These are phyloP conservation scores for Wickerhamomyces sp. DNA, from an alignment of 1,139 yeast species.

Conservation along the genomic window DNA sequence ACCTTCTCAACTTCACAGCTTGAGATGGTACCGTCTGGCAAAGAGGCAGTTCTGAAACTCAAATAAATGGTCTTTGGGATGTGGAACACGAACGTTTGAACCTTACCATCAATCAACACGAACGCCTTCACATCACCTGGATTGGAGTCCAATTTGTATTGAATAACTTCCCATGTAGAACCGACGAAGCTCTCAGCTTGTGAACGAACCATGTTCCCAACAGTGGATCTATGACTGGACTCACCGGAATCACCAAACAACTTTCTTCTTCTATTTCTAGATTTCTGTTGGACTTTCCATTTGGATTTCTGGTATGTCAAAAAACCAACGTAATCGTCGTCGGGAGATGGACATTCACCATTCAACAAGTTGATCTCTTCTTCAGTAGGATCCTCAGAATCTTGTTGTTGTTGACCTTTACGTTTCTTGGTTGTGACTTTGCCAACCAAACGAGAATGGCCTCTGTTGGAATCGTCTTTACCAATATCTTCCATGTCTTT, in stretches of 20 bases:
- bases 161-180: constrained; percentile 80
- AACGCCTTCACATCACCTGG: constrained; percentile 78
- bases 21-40: constrained; percentile 42
- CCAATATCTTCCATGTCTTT: constrained; percentile 83
- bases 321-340: constrained; percentile 72
- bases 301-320: constrained; percentile 74
- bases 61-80: constrained; percentile 73
- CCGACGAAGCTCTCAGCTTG: constrained; percentile 79
- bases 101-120: constrained; percentile 62
- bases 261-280: constrained; percentile 65
- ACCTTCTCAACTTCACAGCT: constrained; percentile 59
- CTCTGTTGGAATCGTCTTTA: constrained; percentile 24
- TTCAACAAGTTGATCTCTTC: constrained; percentile 45
- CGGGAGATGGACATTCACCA: constrained; percentile 64
- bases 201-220: constrained; percentile 65
- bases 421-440: constrained; percentile 45
- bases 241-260: constrained; percentile 67
- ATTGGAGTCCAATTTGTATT: constrained; percentile 50
- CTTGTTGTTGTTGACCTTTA: constrained; percentile 29
- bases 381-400: constrained; percentile 29
- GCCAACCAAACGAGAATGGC: constrained; percentile 36
- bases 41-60: constrained; percentile 48
- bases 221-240: constrained; percentile 40
- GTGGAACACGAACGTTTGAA: constrained; percentile 68
- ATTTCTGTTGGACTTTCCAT: constrained; percentile 74